phyloP scores from a whole-genome alignment of 1,284 basidiomycete species.

The Takashimella koratensis region DNA sequence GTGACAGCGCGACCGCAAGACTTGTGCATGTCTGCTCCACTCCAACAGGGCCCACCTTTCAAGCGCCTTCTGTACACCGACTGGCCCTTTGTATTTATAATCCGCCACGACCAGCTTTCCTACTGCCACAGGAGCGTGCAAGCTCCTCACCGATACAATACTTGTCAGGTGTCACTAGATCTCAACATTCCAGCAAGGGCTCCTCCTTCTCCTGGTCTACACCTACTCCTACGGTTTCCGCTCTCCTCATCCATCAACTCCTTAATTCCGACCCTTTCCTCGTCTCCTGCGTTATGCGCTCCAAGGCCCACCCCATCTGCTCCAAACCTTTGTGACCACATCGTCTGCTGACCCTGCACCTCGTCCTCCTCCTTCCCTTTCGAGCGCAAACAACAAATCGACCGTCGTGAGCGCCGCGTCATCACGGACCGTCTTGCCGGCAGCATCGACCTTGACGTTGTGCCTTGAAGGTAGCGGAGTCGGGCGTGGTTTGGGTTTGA shows the following conservation, averaged over 20 bases:
- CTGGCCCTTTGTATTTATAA: too few species aligned
- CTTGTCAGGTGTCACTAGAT: too few species aligned
- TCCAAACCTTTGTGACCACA: slow-evolving; percentile 26
- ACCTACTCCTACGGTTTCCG: too few species aligned
- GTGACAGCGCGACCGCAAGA: too few species aligned
- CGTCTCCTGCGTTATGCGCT: slow-evolving; percentile 3
- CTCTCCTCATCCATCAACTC: not conserved
- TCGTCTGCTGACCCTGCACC: slow-evolving; percentile 32
- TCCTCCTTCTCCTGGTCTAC: too few species aligned
- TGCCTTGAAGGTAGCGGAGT: slow-evolving; percentile 8
- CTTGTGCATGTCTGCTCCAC: too few species aligned
- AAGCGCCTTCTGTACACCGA: too few species aligned
- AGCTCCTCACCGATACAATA: too few species aligned
- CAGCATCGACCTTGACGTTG: slow-evolving; percentile 9
- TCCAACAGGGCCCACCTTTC: too few species aligned
- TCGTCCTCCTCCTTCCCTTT: slow-evolving; percentile 30
- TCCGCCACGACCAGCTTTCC: too few species aligned
- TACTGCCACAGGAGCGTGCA: too few species aligned
- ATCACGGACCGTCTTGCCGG: slow-evolving; percentile 23
- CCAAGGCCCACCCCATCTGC: slow-evolving; percentile 31
- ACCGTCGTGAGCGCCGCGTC: slow-evolving; percentile 36
- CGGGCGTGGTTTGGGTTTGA: slow-evolving; percentile 8
- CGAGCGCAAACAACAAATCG: slow-evolving; percentile 42
- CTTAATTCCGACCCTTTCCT: not conserved
- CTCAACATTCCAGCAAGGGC: too few species aligned